A percentile compares a stretch with the other conserved stretches of the same genome.
These are phyloP conservation scores for Leptographium galeiforme DNA, from an alignment of 2,329 filamentous ascomycete species.

Conservation along the genomic window DNA sequence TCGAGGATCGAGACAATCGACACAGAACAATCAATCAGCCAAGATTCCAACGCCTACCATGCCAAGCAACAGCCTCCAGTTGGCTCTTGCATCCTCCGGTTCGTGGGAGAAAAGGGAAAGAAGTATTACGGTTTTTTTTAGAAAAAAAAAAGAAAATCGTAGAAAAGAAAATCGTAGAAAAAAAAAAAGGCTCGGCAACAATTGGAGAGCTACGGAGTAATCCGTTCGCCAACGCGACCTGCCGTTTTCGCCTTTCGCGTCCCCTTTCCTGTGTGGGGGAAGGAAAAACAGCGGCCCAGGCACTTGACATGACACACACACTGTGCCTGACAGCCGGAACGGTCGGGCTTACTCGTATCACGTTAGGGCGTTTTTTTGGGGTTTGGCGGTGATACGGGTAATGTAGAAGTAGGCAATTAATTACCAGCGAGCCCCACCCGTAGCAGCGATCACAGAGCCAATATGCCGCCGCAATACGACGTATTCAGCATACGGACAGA, in stretches of 20 bases:
- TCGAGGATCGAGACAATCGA: no score
- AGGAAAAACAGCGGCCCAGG: background rate
- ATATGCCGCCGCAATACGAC: no score
- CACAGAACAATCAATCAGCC: no score
- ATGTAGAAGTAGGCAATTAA: no score
- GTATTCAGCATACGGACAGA: no score
- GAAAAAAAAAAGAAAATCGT: background rate
- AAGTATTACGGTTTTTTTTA: no score
- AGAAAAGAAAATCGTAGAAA: background rate
- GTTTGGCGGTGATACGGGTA: no score
- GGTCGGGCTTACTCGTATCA: background rate
- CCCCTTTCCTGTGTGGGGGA: background rate
- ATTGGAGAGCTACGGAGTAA: no score
- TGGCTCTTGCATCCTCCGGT: background rate
- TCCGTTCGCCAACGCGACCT: background rate
- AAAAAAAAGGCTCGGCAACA: background rate
- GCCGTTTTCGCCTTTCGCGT: background rate
- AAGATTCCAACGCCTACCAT: no score
- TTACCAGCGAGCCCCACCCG: no score
- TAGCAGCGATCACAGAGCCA: no score
- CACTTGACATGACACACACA: background rate
- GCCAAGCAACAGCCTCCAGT: background rate
- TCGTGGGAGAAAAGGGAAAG: background rate
- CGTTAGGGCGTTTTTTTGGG: no score
- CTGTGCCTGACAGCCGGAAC: background rate